Base-by-base conservation (phyloP, 192 early-diverging fungal species). In the Helicostylum pulchrum region DNA sequence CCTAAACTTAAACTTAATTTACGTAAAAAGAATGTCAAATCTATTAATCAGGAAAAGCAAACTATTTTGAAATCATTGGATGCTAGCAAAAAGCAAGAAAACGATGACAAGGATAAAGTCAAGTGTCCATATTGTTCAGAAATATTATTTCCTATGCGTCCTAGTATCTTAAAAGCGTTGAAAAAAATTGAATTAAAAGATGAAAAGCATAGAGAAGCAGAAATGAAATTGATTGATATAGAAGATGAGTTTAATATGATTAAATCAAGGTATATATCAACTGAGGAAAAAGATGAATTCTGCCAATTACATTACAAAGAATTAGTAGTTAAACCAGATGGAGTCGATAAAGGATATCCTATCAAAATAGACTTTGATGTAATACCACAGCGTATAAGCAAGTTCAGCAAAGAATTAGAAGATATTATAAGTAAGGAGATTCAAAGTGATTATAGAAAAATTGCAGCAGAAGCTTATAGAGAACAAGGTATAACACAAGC, bases 281-380 rank as follows among this genome's bases (percentile, higher is more conserved):
- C 12, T 15, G 46, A 14, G 11, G 62, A 64, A 26, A 48, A 64
- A 30, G 47, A 57, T 20, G 21, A 21, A 0, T 84, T 84, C 43
- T 84, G 83, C 64, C 69, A 67, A 2, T 30, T 82, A 15, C 83
- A 84, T 61, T 31, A 66, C 7, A 62, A 54, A 4, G 80, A 82
- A 43, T 44, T 64, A 8, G 51, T 44, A 0, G 64, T 78, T 12
- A 72, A 78, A 1, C 83, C 83, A 7, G 26, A 58, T n/a, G 83
- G 80, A 7, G 9, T 56, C 2, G 11, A 65, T 32, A 64, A 65
- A 14, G 64, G 70, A 0, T 84, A 78, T 21, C 80, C 78, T 2
- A 4, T 62, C 0, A 9, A 53, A 23, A 80, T 84, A 20, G 32
- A 75, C 32, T 84, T 80, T 50, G 46, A 62, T 5, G 15, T 32